Base-by-base conservation (phyloP, 2,329 filamentous ascomycete genomes). In the Falciphora oryzae region DNA sequence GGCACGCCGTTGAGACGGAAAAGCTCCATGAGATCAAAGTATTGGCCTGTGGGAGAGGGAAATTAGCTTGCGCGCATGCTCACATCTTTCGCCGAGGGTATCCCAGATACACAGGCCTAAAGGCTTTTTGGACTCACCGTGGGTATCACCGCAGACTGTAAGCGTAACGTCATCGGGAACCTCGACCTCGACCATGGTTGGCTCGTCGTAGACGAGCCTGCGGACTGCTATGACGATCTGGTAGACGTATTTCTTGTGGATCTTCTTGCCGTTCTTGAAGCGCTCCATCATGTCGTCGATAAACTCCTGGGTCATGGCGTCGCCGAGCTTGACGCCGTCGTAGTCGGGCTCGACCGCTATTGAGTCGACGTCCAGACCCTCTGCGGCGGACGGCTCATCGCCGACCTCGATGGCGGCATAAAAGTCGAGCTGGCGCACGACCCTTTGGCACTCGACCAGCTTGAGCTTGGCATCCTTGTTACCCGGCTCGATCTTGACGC, bases 131-230 rank as follows among this genome's bases (percentile, higher is more conserved):
- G 10, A 61, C 59, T 13, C 78, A 92, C 92, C 95, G 75, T 99
- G 95, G 6, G 95, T 99, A 75, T 99, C 95, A 76, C 95, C 95
- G 74, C 95, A 99, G 64, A 99, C 93, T 2, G 95, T 99, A 72
- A 99, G 82, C 73, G 89, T 85, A 65, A 89, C 87, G 65, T 89
- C 92, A 59, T 91, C 80, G 7, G 89, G 86, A 64, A 99, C 87
- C 62, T 91, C 86, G 74, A 95, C 85, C 79, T 99, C 95, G 31
- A 97, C 93, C 95, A 99, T 97, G 31, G 95, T 99, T 22, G 94
- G 85, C 79, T 99, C 95, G 63, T 93, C 88, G 75, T 94, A 93
- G 59, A 97, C 89, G 65, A 99, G 85, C 68, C 97, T 89, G 81
- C 91, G 92, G 71, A 96, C 91, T 7, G 91, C 91, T 71, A 97